Evolutionary conservation across 352 stramenopile species (phyloP).

Genomic region (Globisporangium echinulatum): DNA sequence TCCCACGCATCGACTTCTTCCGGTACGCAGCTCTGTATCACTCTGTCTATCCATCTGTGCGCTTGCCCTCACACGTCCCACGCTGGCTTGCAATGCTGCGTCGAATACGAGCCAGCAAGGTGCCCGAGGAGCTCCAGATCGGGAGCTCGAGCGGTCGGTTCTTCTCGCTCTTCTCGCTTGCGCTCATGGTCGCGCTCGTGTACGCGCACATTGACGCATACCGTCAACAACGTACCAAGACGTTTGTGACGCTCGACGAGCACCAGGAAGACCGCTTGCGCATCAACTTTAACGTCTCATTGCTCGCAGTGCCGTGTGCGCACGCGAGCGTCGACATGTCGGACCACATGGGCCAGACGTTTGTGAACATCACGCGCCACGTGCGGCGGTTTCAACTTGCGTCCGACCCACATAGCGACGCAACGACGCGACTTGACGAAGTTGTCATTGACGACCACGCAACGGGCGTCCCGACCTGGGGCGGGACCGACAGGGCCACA

Average conservation of each 20-base stretch:
- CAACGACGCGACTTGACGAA: conserved; percentile 51
- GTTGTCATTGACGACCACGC: conserved; percentile 63
- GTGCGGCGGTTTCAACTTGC: conserved; percentile 69
- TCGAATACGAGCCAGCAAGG: conserved; percentile 26
- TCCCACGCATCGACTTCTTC: conserved; percentile 16
- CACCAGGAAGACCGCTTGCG: conserved; percentile 77
- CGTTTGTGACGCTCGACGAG: conserved; percentile 59
- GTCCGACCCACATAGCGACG: conserved; percentile 18
- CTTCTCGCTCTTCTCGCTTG: conserved; percentile 65
- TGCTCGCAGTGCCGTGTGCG: conserved; percentile 64
- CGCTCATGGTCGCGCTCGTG: conserved; percentile 45
- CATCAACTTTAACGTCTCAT: conserved; percentile 83
- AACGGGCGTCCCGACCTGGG: conserved; percentile 58
- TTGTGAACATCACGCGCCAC: conserved; percentile 75
- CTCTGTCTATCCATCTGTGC: background rate
- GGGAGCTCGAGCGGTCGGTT: conserved; percentile 46
- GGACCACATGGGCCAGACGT: conserved; percentile 73
- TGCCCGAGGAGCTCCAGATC: conserved; percentile 73
- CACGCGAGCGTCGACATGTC: conserved; percentile 72
- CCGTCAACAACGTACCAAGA: conserved; percentile 32
- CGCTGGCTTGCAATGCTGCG: background rate
- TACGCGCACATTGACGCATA: conserved; percentile 56
- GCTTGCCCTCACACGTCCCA: background rate
- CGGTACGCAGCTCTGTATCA: conserved; percentile 1
- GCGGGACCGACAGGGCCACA: conserved; percentile 40